Evolutionary conservation across 1,284 basidiomycete species (phyloP), one percentile per base, ranked within the genome.

Genomic region (Cutaneotrichosporon daszewskae): DNA sequence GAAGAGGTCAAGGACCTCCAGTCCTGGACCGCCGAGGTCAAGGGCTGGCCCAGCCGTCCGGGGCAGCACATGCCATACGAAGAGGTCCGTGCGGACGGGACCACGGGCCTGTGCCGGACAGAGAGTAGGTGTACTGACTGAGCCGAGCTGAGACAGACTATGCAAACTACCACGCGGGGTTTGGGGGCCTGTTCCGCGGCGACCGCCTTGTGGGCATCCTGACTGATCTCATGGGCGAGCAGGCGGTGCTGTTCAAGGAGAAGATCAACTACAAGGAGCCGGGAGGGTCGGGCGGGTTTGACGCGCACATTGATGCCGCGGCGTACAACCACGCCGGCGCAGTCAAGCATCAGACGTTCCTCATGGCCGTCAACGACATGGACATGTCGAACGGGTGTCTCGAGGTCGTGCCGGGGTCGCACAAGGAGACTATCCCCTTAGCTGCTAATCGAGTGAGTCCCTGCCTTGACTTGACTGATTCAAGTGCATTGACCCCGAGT

Each of bases 241-340:
- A 37, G n/a, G 57, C 60, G 14, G 43, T 62, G 6, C 46, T 60
- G 25, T 65, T 60, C 47, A 60, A 66, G 55, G 64, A 66, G 48
- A 66, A 66, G 59, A 66, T 66, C 45, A 66, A 66, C 45, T 66
- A 66, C 54, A 66, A 66, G 46, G 54, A 61, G 34, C 32, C 62
- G 5, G 54, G 54, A 5, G 64, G 56, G 13, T 45, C 43, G 1
- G 64, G 64, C 19, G 63, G 64, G 3, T 66, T 63, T 37, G 63
- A 61, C 44, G 57, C 64, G 13, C 64, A 66, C 48, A 63, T 59
- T 27, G 64, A 66, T 38, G 59, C 64, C 22, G 49, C 23, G 39
- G 56, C 56, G 18, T 58, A 58, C 47, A 58, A 46, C 42, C 56
- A 58, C 39, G 54, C 56, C 10, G 56, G 56, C 4, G 56, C 56